Percentiles rank a stretch among this genome's conserved stretches.
phyloP scores from a whole-genome alignment of 805 yeast genomes.

The Millerago galiae region DNA sequence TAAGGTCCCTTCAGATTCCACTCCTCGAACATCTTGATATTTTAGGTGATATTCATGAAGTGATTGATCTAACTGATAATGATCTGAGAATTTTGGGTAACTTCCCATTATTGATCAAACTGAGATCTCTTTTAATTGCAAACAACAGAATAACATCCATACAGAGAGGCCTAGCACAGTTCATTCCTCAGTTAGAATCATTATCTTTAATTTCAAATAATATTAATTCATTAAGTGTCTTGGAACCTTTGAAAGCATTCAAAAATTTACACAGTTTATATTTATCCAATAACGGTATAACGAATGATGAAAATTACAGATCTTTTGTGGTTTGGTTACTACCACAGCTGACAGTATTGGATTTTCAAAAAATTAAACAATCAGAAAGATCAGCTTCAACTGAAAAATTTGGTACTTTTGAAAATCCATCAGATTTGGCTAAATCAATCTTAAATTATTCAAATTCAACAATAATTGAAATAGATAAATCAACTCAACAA shows the following conservation, averaged over 20 bases:
- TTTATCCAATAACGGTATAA: slow-evolving; percentile 54
- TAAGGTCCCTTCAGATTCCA: slow-evolving; percentile 35
- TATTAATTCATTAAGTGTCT: slow-evolving; percentile 37
- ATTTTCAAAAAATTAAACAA: slow-evolving; percentile 55
- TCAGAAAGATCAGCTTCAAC: slow-evolving; percentile 43
- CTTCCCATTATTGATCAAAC: slow-evolving; percentile 37
- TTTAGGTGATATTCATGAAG: slow-evolving; percentile 36
- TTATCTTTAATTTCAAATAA: slow-evolving; percentile 48
- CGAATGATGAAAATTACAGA: slow-evolving; percentile 48
- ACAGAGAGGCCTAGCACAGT: slow-evolving; percentile 28
- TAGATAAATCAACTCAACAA: slow-evolving; percentile 28
- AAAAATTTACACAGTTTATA: slow-evolving; percentile 40
- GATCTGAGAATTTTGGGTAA: slow-evolving; percentile 49
- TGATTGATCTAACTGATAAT: slow-evolving; percentile 73
- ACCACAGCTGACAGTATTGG: slow-evolving; percentile 61
- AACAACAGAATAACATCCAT: slow-evolving; percentile 50
- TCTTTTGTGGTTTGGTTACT: slow-evolving; percentile 50
- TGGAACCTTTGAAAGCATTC: slow-evolving; percentile 35
- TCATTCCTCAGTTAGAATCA: slow-evolving; percentile 42
- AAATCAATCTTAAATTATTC: slow-evolving; percentile 17
- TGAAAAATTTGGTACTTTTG: slow-evolving; percentile 34
- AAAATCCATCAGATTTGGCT: slow-evolving; percentile 26
- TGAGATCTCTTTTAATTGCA: slow-evolving; percentile 52
- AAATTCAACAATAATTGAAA: slow-evolving; percentile 1
- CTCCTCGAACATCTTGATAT: slow-evolving; percentile 38